Evolutionary conservation across 106 monocot genomes (phyloP).

Genomic region (Chionographis japonica): DNA sequence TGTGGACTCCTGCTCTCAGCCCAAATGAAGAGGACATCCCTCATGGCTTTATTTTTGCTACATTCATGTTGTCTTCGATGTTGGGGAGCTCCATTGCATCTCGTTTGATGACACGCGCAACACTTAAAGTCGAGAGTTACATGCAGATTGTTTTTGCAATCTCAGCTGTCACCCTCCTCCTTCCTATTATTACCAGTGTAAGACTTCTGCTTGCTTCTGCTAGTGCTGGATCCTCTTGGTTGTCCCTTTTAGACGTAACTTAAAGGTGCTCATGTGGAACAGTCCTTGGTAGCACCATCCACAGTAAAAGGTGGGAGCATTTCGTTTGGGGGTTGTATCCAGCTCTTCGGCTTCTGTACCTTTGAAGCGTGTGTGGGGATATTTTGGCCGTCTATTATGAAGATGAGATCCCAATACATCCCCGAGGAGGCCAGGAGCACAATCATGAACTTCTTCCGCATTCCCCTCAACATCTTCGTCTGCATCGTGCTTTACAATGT

Average conservation of each 20-base stretch:
- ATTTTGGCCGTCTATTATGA: conserved; percentile 99
- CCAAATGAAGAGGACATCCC: conserved; percentile 96
- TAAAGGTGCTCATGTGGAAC: conserved; percentile 8
- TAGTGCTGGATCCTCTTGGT: background rate
- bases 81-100: conserved; percentile 95
- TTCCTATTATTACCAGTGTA: conserved; percentile 80
- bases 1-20: conserved; percentile 97
- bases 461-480: conserved; percentile 94
- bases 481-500: conserved; percentile 98
- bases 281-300: conserved; percentile 57
- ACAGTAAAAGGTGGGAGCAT: conserved; percentile 58
- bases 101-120: conserved; percentile 59
- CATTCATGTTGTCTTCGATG: conserved; percentile 99
- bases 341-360: conserved; percentile 84
- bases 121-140: conserved; percentile 86
- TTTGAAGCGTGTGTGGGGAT: conserved; percentile 94
- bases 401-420: conserved; percentile 98
- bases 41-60: conserved; percentile 97
- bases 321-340: conserved; percentile 67
- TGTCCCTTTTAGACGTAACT: background rate
- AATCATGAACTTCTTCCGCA: conserved; percentile 99
- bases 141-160: conserved; percentile 89
- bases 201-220: conserved; percentile 5
- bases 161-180: conserved; percentile 72
- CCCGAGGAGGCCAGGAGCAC: conserved; percentile 99